Evolutionary conservation across 192 early-diverging fungal genomes (phyloP), one percentile per base, ranked within the genome.

Genomic region (Backusella mclennaniae): DNA sequence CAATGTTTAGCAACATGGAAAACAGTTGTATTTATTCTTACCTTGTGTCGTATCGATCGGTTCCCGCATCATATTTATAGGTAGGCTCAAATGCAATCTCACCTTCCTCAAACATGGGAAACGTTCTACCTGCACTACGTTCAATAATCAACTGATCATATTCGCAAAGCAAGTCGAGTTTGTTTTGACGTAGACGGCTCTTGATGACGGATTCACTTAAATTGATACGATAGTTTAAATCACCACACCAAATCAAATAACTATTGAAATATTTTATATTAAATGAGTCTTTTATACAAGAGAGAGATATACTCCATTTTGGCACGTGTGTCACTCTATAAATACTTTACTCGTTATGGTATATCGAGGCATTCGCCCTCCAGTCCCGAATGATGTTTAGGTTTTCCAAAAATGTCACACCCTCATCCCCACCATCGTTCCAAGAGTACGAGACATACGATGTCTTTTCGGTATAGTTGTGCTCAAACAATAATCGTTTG

Each of bases 1-100:
- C 26, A 0, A 26, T 26, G 2, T 33, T 33, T 33, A 33, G 33
- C 31, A 31, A 31, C 31, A 31, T 31, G 31, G 31, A 31, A 31
- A 31, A 31, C 31, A 31, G 31, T 31, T 31, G 31, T 31, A 31
- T 31, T 1, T 31, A 1, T 31, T 31, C 31, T 31, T 31, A 91
- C 88, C 90, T 93, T 1, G 91, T 89, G 79, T 99, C 97, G 79
- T 92, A 98, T 9, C 75, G 83, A 59, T 80, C 83, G 0, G 94
- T 97, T 0, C 96, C 96, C 63, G 93, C 82, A 70, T 97, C 92
- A 74, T 91, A 97, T 81, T 98, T 98, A 88, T 97, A 99, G 0
- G 96, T 97, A 0, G 98, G 98, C 7, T 80, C 78, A 84, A 99
- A 99, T 0, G 44, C 77, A 41, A 99, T 90, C 0, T 80, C 66